These are phyloP conservation scores for Medicago truncatula DNA, from an alignment of 306 rosid genomes.

Conservation along the genomic window DNA sequence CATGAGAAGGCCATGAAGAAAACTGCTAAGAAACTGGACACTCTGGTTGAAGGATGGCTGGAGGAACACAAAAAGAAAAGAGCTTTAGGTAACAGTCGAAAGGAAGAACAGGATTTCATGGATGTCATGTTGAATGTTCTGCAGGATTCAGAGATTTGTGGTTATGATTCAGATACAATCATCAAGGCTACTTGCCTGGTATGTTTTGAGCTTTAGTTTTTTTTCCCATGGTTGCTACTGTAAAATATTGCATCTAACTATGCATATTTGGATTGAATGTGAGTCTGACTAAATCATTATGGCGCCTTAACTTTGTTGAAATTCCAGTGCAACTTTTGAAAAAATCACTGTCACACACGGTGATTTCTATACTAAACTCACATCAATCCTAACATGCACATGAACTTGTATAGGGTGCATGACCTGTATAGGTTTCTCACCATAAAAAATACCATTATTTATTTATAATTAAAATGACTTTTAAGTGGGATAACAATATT, in stretches of 20 bases:
- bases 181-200: constrained; percentile 56
- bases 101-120: constrained; percentile 53
- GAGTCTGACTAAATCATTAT: neutral
- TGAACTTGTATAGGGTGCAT: too few species aligned
- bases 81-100: constrained; percentile 17
- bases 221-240: constrained; percentile 11
- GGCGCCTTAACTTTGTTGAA: neutral
- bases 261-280: neutral
- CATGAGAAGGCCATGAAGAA: constrained; percentile 50
- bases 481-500: too few species aligned
- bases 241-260: neutral
- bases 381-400: neutral
- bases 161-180: constrained; percentile 49
- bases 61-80: constrained; percentile 55
- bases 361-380: neutral
- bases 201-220: neutral
- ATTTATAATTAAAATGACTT: too few species aligned
- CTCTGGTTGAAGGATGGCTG: constrained; percentile 42
- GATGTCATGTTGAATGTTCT: constrained; percentile 47
- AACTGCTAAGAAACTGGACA: constrained; percentile 48
- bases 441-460: too few species aligned
- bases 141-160: constrained; percentile 32
- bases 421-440: too few species aligned
- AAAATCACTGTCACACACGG: neutral
- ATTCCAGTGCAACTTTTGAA: neutral